phyloP scores from a whole-genome alignment of 495 filamentous ascomycete genomes.

The Tuber borchii region DNA sequence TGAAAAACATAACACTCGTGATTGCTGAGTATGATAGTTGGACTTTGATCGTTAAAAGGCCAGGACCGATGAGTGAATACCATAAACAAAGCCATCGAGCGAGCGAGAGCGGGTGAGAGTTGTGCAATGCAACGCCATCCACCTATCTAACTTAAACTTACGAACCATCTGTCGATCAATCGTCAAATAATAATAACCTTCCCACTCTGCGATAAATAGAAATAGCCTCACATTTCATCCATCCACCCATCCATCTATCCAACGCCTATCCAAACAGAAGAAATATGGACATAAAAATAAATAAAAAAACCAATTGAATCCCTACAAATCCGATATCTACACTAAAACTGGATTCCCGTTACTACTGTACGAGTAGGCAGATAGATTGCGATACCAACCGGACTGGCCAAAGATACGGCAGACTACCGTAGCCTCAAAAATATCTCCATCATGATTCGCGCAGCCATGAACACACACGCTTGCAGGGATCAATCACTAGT shows the following conservation, averaged over 20 bases:
- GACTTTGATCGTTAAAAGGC: background rate
- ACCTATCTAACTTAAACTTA: background rate
- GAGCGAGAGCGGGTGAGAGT: background rate
- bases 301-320: background rate
- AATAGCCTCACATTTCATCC: background rate
- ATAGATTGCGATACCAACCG: background rate
- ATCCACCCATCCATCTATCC: background rate
- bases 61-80: background rate
- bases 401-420: background rate
- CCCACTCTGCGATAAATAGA: background rate
- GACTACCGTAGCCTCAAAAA: background rate
- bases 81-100: background rate
- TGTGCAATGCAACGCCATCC: background rate
- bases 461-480: background rate
- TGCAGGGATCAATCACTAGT: background rate
- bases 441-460: background rate
- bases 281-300: background rate
- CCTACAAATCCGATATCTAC: background rate
- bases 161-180: slow-evolving; percentile 3
- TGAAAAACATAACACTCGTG: slow-evolving; percentile 1
- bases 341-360: background rate
- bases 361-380: background rate
- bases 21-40: slow-evolving; percentile 1
- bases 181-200: background rate
- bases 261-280: background rate